Base-by-base conservation (phyloP, 345 rosid species). In the Hevea brasiliensis region DNA sequence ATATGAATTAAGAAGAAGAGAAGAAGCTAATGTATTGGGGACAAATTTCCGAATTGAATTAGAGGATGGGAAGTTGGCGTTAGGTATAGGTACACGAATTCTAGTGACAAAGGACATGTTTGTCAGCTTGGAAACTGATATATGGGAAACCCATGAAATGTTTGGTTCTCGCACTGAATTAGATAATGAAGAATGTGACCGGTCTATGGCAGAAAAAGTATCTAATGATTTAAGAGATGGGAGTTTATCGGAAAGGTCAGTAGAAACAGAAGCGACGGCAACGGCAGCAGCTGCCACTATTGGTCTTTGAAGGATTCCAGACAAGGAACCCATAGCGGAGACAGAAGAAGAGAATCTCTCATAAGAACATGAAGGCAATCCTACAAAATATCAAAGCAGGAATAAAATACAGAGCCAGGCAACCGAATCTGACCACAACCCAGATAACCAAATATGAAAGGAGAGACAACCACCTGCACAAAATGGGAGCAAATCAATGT, bases 241-340 rank as follows among this genome's bases (percentile, higher is more conserved):
- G 21, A 87, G 79, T 57, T 79, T 90, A 35, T 86, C 93, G 41
- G 93, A 82, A 73, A 89, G 62, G 62, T 92, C 92, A 40, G 86
- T 74, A 68, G 96, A 89, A 7, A 87, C 85, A 17, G 97, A 96
- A 66, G 98, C 97, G 1, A 79, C 85, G 6, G 92, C 90, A 26
- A 91, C 85, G 15, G 93, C 98, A 2, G 92, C 90, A 0, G 96
- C 96, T 15, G 98, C 98, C 11, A 83, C 90, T 47, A 93, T 85
- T 53, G 97, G 99, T 60, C 99, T 88, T 83, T 91, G 99, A 77
- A 90, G 59, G 68, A 74, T 77, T 73, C 96, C 98, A 11, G 89
- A 85, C 66, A 92, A 82, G 67, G 92, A 93, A 85, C 90, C 85
- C 97, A 95, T 95, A 24, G 44, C 67, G 78, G 64, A 76, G 29